These are phyloP conservation scores for Fonsecaea multimorphosa DNA, from an alignment of 2,329 filamentous ascomycete genomes.

Conservation along the genomic window DNA sequence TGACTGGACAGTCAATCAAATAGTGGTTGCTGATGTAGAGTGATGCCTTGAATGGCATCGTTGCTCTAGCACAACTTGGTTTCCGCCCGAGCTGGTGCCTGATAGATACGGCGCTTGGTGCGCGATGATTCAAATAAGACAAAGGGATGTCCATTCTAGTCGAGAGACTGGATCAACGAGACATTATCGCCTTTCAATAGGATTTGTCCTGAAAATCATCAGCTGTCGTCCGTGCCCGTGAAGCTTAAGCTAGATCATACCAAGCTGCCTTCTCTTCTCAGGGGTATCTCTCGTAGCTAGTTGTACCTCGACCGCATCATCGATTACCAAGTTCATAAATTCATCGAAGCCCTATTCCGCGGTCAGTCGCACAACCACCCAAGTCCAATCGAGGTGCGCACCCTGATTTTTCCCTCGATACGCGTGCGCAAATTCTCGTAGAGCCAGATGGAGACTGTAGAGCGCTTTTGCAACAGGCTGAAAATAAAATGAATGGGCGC, in stretches of 20 bases:
- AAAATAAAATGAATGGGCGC: slow-evolving; percentile 89
- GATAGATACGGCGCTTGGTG: background rate
- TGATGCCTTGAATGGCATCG: slow-evolving; percentile 3
- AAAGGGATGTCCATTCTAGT: slow-evolving; percentile 40
- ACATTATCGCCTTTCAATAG: slow-evolving; percentile 89
- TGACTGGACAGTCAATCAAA: slow-evolving; percentile 80
- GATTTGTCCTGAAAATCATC: slow-evolving; percentile 70
- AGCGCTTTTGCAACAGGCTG: slow-evolving; percentile 84
- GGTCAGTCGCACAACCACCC: slow-evolving; percentile 28
- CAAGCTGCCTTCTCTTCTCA: slow-evolving; percentile 78
- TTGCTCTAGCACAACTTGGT: background rate
- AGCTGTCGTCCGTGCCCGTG: slow-evolving; percentile 13
- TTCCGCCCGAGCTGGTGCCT: background rate
- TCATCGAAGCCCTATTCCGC: slow-evolving; percentile 87
- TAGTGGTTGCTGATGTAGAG: slow-evolving; percentile 50
- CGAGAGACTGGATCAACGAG: slow-evolving; percentile 71
- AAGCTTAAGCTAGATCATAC: slow-evolving; percentile 57
- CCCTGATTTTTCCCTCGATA: slow-evolving; percentile 95
- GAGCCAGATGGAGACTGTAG: slow-evolving; percentile 91
- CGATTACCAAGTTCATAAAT: slow-evolving; percentile 98
- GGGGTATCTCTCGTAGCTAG: slow-evolving; percentile 80
- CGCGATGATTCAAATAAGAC: background rate
- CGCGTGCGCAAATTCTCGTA: slow-evolving; percentile 94
- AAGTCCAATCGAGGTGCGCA: slow-evolving; percentile 52
- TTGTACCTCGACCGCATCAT: slow-evolving; percentile 92